Percentiles rank a stretch among this genome's conserved stretches.
phyloP scores from a whole-genome alignment of 495 filamentous ascomycete genomes.

The Trypethelium eluteriae region DNA sequence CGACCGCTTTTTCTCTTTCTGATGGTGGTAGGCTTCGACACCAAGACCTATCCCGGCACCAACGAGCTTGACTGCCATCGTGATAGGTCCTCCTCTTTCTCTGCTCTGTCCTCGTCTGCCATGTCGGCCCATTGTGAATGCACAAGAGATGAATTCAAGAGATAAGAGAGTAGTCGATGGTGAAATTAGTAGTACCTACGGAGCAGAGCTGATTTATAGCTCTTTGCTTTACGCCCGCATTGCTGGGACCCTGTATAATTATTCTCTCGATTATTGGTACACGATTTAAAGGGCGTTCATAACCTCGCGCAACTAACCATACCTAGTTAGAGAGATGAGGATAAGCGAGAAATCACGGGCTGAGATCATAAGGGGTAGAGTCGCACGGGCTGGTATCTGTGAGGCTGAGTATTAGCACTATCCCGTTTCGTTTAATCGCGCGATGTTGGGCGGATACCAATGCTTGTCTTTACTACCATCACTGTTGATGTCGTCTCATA shows the following conservation, averaged over 20 bases:
- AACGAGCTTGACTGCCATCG: conserved; percentile 24
- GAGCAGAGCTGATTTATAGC: not conserved
- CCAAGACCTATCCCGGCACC: conserved; percentile 45
- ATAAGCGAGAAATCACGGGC: not conserved
- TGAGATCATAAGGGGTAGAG: not conserved
- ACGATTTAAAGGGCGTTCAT: not conserved
- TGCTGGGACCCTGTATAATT: not conserved
- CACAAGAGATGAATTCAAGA: not conserved
- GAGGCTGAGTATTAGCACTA: no score
- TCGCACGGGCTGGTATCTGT: no score
- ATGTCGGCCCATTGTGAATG: not conserved
- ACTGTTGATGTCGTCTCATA: no score
- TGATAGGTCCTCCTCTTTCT: not conserved
- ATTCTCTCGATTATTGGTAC: not conserved
- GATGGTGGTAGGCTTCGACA: conserved; percentile 37
- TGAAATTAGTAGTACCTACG: not conserved
- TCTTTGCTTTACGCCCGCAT: not conserved
- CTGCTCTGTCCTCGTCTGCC: not conserved
- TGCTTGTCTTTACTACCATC: no score
- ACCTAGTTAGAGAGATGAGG: not conserved
- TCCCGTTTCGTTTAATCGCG: no score
- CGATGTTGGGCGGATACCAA: no score
- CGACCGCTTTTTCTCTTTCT: conserved; percentile 35
- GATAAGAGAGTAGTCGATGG: not conserved
- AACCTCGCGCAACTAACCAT: not conserved